Percentiles rank a stretch among this genome's conserved stretches.
phyloP scores from a whole-genome alignment of 1,284 basidiomycete species.

The Agroathelia rolfsii region DNA sequence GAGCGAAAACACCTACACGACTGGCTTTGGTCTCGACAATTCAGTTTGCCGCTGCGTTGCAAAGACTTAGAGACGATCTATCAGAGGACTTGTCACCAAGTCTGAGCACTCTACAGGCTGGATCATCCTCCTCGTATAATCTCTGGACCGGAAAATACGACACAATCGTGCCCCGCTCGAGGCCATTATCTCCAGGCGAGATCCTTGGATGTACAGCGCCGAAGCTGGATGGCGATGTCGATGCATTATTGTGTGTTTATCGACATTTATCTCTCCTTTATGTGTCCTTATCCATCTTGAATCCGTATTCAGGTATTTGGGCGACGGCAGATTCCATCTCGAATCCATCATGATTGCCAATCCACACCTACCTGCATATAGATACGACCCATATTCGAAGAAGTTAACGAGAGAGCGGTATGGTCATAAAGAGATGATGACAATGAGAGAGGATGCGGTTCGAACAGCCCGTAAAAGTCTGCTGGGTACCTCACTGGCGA shows the following conservation, averaged over 20 bases:
- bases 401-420: slow-evolving; percentile 92
- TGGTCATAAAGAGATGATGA: slow-evolving; percentile 83
- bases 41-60: slow-evolving; percentile 87
- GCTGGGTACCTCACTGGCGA: slow-evolving; percentile 9
- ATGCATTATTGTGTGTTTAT: slow-evolving; percentile 82
- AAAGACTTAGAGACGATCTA: slow-evolving; percentile 77
- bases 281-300: slow-evolving; percentile 4
- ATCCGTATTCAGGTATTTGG: slow-evolving; percentile 68
- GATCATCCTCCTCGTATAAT: slow-evolving; percentile 13
- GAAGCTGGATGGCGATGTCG: slow-evolving; percentile 58
- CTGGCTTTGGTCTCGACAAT: slow-evolving; percentile 91
- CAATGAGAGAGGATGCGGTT: slow-evolving; percentile 70
- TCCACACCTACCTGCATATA: slow-evolving; percentile 89
- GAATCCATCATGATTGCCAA: slow-evolving; percentile 99
- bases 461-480: slow-evolving; percentile 54
- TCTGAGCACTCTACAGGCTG: slow-evolving; percentile 1
- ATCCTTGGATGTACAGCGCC: slow-evolving; percentile 97
- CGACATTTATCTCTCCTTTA: slow-evolving; percentile 4
- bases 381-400: slow-evolving; percentile 98
- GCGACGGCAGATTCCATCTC: slow-evolving; percentile 96
- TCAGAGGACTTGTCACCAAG: slow-evolving; percentile 27
- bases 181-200: slow-evolving; percentile 93
- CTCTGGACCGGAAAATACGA: slow-evolving; percentile 66
- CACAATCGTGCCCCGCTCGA: slow-evolving; percentile 78
- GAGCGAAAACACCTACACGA: slow-evolving; percentile 42